phyloP scores from a whole-genome alignment of 139 green algal genomes.

The Chlorella sp. region DNA sequence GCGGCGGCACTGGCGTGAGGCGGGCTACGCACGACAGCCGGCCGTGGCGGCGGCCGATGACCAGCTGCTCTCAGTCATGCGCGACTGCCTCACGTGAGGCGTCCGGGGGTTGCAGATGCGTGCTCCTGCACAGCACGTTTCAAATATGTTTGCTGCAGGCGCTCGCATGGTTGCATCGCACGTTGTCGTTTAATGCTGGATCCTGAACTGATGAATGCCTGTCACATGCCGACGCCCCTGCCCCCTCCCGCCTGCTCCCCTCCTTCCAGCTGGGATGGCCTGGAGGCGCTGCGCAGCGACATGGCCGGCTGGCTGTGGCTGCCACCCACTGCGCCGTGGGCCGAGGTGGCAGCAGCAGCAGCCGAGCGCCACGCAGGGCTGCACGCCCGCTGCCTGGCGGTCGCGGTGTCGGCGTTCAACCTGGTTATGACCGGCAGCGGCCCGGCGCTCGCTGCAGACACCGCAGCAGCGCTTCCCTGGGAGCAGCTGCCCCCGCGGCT shows the following conservation, averaged over 20 bases:
- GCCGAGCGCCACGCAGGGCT: constrained; percentile 5
- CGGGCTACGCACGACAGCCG: background rate
- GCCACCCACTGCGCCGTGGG: background rate
- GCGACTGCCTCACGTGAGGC: constrained; percentile 10
- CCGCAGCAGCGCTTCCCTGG: background rate
- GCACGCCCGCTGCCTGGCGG: background rate
- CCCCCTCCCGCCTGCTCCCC: background rate
- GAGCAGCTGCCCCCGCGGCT: background rate
- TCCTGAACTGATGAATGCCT: too few relatives aligned
- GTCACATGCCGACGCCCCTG: too few relatives aligned
- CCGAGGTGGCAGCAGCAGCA: background rate
- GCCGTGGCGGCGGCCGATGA: background rate
- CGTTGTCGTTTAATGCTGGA: too few relatives aligned
- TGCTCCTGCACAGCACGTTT: too few relatives aligned
- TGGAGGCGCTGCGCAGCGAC: background rate
- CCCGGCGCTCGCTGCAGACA: background rate
- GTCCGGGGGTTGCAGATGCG: background rate
- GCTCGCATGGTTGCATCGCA: too few relatives aligned
- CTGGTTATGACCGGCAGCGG: background rate
- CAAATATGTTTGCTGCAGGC: too few relatives aligned
- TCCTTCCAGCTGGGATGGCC: constrained; percentile 4
- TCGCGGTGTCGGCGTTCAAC: background rate
- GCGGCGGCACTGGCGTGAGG: constrained; percentile 1
- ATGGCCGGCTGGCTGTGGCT: constrained; percentile 24
- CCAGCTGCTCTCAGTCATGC: background rate